Conservation (phyloP, 2,329 filamentous ascomycete genomes). For the Podosphaera fusca region DNA sequence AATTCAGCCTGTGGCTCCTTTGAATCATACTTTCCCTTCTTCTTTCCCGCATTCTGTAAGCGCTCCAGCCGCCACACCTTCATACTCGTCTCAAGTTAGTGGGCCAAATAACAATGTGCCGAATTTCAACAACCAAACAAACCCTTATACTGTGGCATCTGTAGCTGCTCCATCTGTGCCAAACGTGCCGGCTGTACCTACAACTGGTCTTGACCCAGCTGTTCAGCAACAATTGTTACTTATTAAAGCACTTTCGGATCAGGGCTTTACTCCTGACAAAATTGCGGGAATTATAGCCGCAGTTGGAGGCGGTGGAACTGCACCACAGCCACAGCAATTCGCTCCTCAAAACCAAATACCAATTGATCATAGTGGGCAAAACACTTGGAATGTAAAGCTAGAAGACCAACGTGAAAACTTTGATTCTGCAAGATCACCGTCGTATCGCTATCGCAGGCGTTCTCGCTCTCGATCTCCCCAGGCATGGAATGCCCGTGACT, state of each 20-base stretch:
- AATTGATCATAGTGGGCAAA: constrained; percentile 13
- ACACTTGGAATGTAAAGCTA: constrained; percentile 19
- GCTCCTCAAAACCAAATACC: constrained; percentile 8
- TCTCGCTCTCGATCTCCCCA: constrained; percentile 64
- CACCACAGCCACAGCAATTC: constrained; percentile 10
- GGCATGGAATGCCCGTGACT: constrained; percentile 41
- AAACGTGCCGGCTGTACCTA: constrained; percentile 8
- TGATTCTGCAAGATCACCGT: constrained; percentile 35
- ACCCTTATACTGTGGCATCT: neutral
- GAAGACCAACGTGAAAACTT: constrained; percentile 28
- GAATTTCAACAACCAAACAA: constrained; percentile 18
- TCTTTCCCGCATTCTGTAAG: constrained; percentile 35
- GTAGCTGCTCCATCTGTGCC: constrained; percentile 16
- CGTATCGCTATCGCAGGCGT: constrained; percentile 28
- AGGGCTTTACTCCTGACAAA: constrained; percentile 57
- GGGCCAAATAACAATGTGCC: constrained; percentile 18
- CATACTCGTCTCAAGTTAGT: constrained; percentile 12
- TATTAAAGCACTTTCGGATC: constrained; percentile 50
- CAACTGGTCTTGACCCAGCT: constrained; percentile 23
- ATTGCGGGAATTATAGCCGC: constrained; percentile 28
- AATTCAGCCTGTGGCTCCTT: constrained; percentile 14
- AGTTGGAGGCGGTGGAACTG: constrained; percentile 9
- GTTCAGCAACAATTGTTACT: constrained; percentile 50
- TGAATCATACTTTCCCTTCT: constrained; percentile 15
- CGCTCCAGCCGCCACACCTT: constrained; percentile 19